Evolutionary conservation across 2,329 filamentous ascomycete species (phyloP).

Genomic region (Aureobasidium melanogenum): DNA sequence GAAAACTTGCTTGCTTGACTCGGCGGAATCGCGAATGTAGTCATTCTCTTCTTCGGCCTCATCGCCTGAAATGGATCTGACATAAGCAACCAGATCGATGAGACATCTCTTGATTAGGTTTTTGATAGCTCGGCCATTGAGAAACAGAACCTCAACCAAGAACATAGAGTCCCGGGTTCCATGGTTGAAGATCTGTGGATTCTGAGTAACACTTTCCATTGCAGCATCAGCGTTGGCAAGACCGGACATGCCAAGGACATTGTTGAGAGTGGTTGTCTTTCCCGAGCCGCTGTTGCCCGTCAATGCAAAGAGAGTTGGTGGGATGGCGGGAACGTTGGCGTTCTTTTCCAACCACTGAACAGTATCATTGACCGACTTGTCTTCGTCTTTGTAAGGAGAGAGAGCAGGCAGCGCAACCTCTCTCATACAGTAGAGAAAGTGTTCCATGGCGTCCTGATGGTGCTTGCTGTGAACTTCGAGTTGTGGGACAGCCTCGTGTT

Average conservation of each 20-base stretch:
- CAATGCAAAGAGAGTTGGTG: not conserved
- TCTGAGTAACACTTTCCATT: not conserved
- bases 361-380: not conserved
- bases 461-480: not conserved
- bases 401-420: not conserved
- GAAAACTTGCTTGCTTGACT: not conserved
- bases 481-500: not conserved
- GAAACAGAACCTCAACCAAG: not conserved
- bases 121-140: not conserved
- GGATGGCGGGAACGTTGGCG: not conserved
- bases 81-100: not conserved
- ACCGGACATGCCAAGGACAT: not conserved
- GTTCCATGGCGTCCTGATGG: not conserved
- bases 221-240: not conserved
- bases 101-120: not conserved
- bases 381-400: not conserved
- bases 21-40: not conserved
- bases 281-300: not conserved
- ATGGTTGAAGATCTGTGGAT: not conserved
- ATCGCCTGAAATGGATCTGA: not conserved
- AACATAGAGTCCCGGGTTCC: not conserved
- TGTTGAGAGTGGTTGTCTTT: not conserved
- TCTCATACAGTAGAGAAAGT: not conserved
- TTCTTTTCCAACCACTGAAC: not conserved
- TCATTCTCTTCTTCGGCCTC: not conserved